These are phyloP conservation scores for Dunaliella sp. DNA, from an alignment of 139 green algal species.

Conservation along the genomic window DNA sequence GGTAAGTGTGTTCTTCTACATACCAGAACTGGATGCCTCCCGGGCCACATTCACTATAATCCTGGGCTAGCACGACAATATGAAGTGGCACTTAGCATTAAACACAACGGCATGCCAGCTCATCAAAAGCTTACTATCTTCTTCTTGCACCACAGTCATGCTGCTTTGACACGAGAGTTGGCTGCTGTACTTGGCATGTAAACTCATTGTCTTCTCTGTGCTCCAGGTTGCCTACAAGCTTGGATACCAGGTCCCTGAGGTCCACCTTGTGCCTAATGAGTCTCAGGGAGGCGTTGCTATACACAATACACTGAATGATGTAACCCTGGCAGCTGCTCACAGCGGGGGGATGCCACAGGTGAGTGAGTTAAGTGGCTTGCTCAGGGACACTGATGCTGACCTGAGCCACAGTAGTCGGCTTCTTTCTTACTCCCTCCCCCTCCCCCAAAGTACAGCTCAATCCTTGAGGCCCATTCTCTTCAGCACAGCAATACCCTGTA, in stretches of 20 bases:
- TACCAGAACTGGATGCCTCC: too few species aligned
- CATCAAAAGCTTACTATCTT: too few species aligned
- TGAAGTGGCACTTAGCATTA: slow-evolving; percentile 17
- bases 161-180: not conserved
- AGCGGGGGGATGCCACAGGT: slow-evolving; percentile 3
- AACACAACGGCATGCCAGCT: not conserved
- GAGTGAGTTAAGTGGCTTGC: not conserved
- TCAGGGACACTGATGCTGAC: not conserved
- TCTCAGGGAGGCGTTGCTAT: not conserved
- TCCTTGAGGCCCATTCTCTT: not conserved
- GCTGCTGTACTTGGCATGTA: not conserved
- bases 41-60: too few species aligned
- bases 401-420: not conserved
- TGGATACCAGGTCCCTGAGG: slow-evolving; percentile 1
- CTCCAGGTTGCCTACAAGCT: not conserved
- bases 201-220: not conserved
- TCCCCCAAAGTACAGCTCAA: too few species aligned
- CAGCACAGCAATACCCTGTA: not conserved
- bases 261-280: not conserved
- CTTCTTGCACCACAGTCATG: not conserved
- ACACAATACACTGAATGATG: slow-evolving; percentile 15
- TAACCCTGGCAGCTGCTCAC: slow-evolving; percentile 27
- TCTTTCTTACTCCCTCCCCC: too few species aligned
- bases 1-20: too few species aligned
- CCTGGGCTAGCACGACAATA: not conserved